These are phyloP conservation scores for Backusella morwellensis DNA, from an alignment of 192 early-diverging fungal genomes.

Conservation along the genomic window DNA sequence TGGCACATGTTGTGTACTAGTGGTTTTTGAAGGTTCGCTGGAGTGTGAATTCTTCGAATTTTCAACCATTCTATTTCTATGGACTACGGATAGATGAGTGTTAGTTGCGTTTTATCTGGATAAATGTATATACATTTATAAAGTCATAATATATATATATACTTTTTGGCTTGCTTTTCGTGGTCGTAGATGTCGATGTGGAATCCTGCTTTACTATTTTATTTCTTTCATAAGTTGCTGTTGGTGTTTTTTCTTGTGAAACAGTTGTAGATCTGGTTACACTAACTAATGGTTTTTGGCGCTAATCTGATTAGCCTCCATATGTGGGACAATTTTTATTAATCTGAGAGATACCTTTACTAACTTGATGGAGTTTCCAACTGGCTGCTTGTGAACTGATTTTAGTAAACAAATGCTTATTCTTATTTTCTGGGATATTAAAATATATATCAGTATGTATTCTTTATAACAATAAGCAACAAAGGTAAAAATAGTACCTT, in stretches of 20 bases:
- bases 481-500: neutral
- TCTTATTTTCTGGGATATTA: neutral
- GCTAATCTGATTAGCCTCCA: neutral
- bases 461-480: neutral
- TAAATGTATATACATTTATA: neutral
- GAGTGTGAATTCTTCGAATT: neutral
- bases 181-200: neutral
- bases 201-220: neutral
- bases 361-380: neutral
- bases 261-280: neutral
- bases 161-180: neutral
- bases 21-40: neutral
- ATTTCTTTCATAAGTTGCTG: neutral
- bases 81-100: neutral
- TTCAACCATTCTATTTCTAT: neutral
- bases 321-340: neutral
- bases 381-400: neutral
- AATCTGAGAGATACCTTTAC: neutral
- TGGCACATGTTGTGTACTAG: neutral
- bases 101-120: neutral
- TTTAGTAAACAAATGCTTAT: neutral
- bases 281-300: neutral
- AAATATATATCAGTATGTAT: neutral
- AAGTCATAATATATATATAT: neutral
- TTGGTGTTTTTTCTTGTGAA: neutral